Percentiles rank a stretch among this genome's conserved stretches.
phyloP scores from a whole-genome alignment of 305 asterid genomes.

The Fraxinus latifolia region DNA sequence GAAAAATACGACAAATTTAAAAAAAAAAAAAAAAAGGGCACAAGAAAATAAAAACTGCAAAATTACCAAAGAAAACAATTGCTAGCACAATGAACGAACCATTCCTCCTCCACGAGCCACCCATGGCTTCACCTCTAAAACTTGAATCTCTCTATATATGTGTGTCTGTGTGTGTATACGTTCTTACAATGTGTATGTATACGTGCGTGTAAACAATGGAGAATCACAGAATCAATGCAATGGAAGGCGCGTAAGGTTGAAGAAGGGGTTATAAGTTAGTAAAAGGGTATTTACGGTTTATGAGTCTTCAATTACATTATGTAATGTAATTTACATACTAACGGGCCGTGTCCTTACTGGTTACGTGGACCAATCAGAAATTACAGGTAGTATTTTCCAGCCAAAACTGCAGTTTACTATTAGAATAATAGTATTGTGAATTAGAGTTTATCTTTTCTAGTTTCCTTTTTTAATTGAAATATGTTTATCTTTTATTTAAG shows the following conservation, averaged over 20 bases:
- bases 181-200: not conserved
- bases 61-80: conserved; percentile 32
- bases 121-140: conserved; percentile 16
- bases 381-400: not conserved
- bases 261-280: not conserved
- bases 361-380: conserved; percentile 36
- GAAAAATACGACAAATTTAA: too few relatives aligned
- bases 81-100: conserved; percentile 25
- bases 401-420: conserved; percentile 12
- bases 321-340: not conserved
- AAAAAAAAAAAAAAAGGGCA: not conserved
- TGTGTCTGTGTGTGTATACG: not conserved
- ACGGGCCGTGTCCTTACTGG: conserved; percentile 10
- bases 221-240: not conserved
- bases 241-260: not conserved
- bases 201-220: not conserved
- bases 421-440: too few relatives aligned
- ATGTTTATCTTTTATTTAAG: too few relatives aligned
- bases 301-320: too few relatives aligned
- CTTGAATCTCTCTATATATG: not conserved
- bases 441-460: too few relatives aligned
- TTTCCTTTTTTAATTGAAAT: too few relatives aligned
- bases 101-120: conserved; percentile 20
- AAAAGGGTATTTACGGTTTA: not conserved
- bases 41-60: not conserved